Base-by-base conservation (phyloP, 1,139 yeast genomes). In the Lodderomyces orthopsilosis region DNA sequence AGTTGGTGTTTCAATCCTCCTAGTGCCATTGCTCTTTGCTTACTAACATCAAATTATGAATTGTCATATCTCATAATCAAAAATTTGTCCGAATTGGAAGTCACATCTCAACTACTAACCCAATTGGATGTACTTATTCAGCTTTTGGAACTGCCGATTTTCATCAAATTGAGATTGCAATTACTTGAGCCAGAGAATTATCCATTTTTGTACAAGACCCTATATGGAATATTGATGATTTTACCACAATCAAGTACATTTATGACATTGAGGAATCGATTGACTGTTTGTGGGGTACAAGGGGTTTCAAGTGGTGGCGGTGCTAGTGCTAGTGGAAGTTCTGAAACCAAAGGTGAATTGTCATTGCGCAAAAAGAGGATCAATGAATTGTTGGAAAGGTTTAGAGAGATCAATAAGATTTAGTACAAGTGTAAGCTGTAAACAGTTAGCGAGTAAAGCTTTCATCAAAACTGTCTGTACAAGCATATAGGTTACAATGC, bases 161-260 rank as follows among this genome's bases (percentile, higher is more conserved):
- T 94, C 61, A 84, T 95, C 23, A 84, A 88, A 55, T 72, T 93
- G 49, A 75, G 99, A 49, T 68, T 94, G 48, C 97, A 93, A 62
- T 68, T 94, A 21, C 68, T 94, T 42, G 96, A 90, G 57, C 97
- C 96, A 0, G 89, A 84, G 42, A 81, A 79, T 53, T 78, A 87
- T 57, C 96, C 95, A 0, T 86, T 77, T 56, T 66, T 94, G 35
- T 88, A 85, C 74, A 89, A 90, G 59, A 86, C 96, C 40, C 74
- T 94, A 24, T 94, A 90, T 59, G 98, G 98, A 1, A 76, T 94
- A 39, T 70, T 94, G 46, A 94, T 94, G 99, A 75, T 94, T 5
- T 66, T 94, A 42, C 99, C 99, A 0, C 99, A 94, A 60, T 88
- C 97, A 0, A 79, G 89, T n/a, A 96, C 98, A 0, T 94, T 89